Evolutionary conservation across 805 yeast species (phyloP), one percentile per base, ranked within the genome.

Genomic region (Metschnikowia santaceciliae): DNA sequence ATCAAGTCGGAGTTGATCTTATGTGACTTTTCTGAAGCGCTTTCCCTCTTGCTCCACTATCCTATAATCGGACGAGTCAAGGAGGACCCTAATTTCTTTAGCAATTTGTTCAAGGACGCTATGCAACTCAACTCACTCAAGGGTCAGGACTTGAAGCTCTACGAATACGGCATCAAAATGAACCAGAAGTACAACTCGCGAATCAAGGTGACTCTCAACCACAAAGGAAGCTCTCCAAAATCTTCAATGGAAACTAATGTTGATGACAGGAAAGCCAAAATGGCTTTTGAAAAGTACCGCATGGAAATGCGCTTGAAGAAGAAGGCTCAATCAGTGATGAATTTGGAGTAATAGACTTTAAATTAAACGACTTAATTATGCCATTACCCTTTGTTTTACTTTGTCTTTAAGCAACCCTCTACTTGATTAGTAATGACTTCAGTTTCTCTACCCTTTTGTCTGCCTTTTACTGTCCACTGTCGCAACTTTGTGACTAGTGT

Each of bases 21-120:
- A 13, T 74, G 78, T 46, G 84, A 80, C 60, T 80, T 78, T 55
- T 75, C 81, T 13, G 83, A 80, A 54, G 74, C 78, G 4, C 63
- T 80, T 32, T 73, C 75, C 33, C 58, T 79, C 15, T 61, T 80
- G 6, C 64, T 80, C 30, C 84, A 79, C 60, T 79, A 77, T 57
- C 84, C 83, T 2, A 61, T 67, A n/a, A 38, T 56, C 5, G 45
- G 54, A 14, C 62, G 56, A 35, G 35, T 58, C n/a, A 26, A 47
- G n/a, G 36, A 43, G 3, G 30, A 52, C 34, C 48, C 46, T 2
- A 54, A 63, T 10, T 66, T 71, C 23, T 54, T 67, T 7, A 58
- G 56, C 13, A 61, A 61, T 11, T 51, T 74, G 7, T 65, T 68
- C 48, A 67, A 63, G 35, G 69, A 74, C 48, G 67, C 79, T 5